Conservation (phyloP, 192 early-diverging fungal genomes). For the Entrophospora sp. region DNA sequence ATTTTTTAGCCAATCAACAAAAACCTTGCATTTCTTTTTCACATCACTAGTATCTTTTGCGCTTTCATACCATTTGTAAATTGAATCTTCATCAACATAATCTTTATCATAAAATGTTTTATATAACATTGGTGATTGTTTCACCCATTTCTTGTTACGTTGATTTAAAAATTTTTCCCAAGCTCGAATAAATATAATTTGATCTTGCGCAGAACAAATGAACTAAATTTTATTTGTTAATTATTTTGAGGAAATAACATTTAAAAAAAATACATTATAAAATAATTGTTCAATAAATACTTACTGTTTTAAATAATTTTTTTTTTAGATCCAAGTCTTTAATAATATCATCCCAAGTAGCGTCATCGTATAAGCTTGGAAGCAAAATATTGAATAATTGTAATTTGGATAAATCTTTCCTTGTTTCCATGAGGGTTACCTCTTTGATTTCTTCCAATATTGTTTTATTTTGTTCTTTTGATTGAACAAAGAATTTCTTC, state of each 20-base stretch:
- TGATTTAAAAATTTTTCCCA: conserved; percentile 48
- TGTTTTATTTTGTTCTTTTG: conserved; percentile 24
- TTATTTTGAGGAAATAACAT: neutral
- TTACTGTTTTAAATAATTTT: conserved; percentile 35
- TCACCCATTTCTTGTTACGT: conserved; percentile 35
- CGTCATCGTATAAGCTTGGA: conserved; percentile 49
- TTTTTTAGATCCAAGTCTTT: conserved; percentile 28
- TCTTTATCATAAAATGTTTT: conserved; percentile 64
- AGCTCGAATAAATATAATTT: conserved; percentile 41
- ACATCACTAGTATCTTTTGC: conserved; percentile 43
- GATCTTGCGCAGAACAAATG: conserved; percentile 44
- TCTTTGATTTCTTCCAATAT: conserved; percentile 61
- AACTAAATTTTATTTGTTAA: conserved; percentile 30
- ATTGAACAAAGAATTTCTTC: conserved; percentile 35
- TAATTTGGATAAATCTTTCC: no score
- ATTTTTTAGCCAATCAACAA: conserved; percentile 70
- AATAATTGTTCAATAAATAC: neutral
- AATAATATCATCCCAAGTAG: conserved; percentile 26
- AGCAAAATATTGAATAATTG: conserved; percentile 56
- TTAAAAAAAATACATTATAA: no score
- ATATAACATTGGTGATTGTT: conserved; percentile 51
- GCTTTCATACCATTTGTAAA: conserved; percentile 54
- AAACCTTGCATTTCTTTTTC: conserved; percentile 51
- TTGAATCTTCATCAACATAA: conserved; percentile 71
- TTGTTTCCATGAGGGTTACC: conserved; percentile 74